These are phyloP conservation scores for Teunomyces gatunensis DNA, from an alignment of 805 yeast species.

Conservation along the genomic window DNA sequence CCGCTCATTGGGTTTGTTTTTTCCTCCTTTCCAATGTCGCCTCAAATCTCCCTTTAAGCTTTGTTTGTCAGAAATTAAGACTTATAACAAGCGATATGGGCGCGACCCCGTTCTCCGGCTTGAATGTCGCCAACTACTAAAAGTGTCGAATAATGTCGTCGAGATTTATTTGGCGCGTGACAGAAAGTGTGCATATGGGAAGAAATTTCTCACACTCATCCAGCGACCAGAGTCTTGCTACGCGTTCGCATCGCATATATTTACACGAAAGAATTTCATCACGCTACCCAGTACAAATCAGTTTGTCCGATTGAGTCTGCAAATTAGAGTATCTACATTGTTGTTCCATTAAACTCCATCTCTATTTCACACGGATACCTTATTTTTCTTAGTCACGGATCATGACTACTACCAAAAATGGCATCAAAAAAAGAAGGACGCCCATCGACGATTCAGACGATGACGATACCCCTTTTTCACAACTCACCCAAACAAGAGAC, in stretches of 20 bases:
- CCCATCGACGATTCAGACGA: constrained; percentile 8
- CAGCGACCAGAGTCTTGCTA: not conserved
- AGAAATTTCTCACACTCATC: not conserved
- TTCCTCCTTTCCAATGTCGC: not conserved
- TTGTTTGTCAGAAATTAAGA: too few relatives aligned
- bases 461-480: constrained; percentile 18
- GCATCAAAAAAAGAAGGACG: not conserved
- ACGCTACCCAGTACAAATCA: not conserved
- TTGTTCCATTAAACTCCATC: not conserved
- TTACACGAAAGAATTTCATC: not conserved
- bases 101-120: too few relatives aligned
- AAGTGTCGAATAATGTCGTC: too few relatives aligned
- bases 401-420: not conserved
- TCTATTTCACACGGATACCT: not conserved
- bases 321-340: not conserved
- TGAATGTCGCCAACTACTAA: too few relatives aligned
- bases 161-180: too few relatives aligned
- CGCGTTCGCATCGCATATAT: not conserved
- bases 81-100: too few relatives aligned
- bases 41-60: not conserved
- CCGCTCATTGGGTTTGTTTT: not conserved
- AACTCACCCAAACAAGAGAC: not conserved
- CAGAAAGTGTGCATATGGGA: not conserved
- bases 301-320: not conserved
- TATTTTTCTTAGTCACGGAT: not conserved